Evolutionary conservation across 2,329 filamentous ascomycete species (phyloP).

Genomic region (Clonostachys rhizophaga): DNA sequence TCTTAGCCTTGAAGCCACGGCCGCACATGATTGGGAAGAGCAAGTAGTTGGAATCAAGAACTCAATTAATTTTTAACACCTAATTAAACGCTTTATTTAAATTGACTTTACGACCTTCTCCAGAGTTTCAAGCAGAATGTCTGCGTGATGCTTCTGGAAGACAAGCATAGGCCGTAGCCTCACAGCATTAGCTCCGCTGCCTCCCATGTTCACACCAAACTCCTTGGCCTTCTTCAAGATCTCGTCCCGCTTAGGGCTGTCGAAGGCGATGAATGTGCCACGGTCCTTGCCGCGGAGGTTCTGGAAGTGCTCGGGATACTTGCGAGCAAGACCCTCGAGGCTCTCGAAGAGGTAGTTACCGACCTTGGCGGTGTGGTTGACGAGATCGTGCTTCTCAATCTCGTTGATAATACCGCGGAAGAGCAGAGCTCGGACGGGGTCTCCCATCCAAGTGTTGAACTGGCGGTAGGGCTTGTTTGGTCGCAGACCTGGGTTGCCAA

Average conservation of each 20-base stretch:
- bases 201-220: slow-evolving; percentile 82
- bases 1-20: no score
- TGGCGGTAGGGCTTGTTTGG: slow-evolving; percentile 94
- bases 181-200: slow-evolving; percentile 71
- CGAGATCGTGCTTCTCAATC: slow-evolving; percentile 71
- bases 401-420: slow-evolving; percentile 85
- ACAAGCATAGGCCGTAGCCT: slow-evolving; percentile 84
- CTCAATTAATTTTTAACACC: background rate
- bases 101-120: slow-evolving; percentile 64
- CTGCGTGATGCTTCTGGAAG: slow-evolving; percentile 87
- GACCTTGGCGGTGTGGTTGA: slow-evolving; percentile 70
- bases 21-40: background rate
- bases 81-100: slow-evolving; percentile 5
- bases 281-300: slow-evolving; percentile 84
- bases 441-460: slow-evolving; percentile 98
- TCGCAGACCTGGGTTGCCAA: slow-evolving; percentile 70
- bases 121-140: slow-evolving; percentile 73
- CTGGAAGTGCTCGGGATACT: slow-evolving; percentile 72
- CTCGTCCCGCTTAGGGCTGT: slow-evolving; percentile 74
- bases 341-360: slow-evolving; percentile 74
- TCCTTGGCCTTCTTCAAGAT: slow-evolving; percentile 76
- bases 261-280: slow-evolving; percentile 92
- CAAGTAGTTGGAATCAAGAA: background rate
- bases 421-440: slow-evolving; percentile 77
- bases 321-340: slow-evolving; percentile 60